A percentile compares a stretch with the other conserved stretches of the same genome.
Evolutionary conservation across 176 grass and related monocot species (phyloP).

Genomic region (Zea luxurians): DNA sequence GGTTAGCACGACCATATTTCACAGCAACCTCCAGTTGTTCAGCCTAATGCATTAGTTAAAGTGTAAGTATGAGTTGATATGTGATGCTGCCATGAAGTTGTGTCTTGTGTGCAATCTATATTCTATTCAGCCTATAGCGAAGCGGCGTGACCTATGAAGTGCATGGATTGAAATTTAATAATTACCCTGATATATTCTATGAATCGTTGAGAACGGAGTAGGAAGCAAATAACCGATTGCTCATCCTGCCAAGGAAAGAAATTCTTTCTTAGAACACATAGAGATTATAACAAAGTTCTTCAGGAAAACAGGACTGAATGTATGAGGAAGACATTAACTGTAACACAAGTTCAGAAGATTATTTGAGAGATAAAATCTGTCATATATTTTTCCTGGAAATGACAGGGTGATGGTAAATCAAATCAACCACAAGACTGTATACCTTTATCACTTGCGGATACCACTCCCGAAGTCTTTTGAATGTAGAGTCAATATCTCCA

Average conservation of each 20-base stretch:
- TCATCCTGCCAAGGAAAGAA: conserved; percentile 67
- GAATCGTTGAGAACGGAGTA: conserved; percentile 95
- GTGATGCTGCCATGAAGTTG: neutral
- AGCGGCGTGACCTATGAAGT: neutral
- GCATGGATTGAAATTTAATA: conserved; percentile 27
- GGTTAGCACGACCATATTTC: conserved; percentile 63
- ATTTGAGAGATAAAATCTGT: conserved; percentile 9
- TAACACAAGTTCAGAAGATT: conserved; percentile 3
- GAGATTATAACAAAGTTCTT: conserved; percentile 8
- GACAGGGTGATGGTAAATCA: neutral
- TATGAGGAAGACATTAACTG: neutral
- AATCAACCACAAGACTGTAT: conserved; percentile 27
- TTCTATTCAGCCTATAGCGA: neutral
- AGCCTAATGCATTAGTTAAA: conserved; percentile 48
- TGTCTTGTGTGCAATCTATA: neutral
- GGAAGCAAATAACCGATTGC: conserved; percentile 83
- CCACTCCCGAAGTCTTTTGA: conserved; percentile 85
- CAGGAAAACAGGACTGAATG: neutral
- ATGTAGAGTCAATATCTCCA: conserved; percentile 88
- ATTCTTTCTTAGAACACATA: conserved; percentile 31
- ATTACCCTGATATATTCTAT: conserved; percentile 93
- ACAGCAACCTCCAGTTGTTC: conserved; percentile 77
- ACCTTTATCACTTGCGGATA: conserved; percentile 93
- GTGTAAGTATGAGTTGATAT: neutral
- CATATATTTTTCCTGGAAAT: conserved; percentile 11